These are phyloP conservation scores for Silene noctiflora DNA, from an alignment of 179 eudicot genomes.

Conservation along the genomic window DNA sequence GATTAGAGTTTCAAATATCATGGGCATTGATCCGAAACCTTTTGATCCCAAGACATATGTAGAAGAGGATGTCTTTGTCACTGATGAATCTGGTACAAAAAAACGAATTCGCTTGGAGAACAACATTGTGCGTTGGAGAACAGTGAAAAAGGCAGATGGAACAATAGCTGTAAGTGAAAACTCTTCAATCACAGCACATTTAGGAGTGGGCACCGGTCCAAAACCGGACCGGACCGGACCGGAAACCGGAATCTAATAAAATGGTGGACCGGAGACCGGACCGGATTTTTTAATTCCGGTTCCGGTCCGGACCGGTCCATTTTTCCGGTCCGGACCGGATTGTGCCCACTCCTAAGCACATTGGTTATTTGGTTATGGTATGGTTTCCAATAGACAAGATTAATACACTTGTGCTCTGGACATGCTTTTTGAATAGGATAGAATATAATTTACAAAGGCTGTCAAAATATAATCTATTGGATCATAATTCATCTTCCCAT, in stretches of 20 bases:
- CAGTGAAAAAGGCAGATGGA: constrained; percentile 70
- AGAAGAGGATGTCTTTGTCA: constrained; percentile 82
- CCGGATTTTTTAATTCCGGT: too few species aligned
- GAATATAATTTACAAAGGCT: too few species aligned
- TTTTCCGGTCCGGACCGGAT: too few species aligned
- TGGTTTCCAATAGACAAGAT: neutral
- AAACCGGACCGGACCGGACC: too few species aligned
- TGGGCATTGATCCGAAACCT: constrained; percentile 96
- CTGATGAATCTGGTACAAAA: constrained; percentile 93
- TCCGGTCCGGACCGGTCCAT: too few species aligned
- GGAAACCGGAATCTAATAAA: too few species aligned
- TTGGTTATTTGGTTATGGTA: neutral
- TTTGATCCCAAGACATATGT: constrained; percentile 91
- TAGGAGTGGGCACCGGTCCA: too few species aligned
- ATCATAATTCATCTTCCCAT: too few species aligned
- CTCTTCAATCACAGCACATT: neutral
- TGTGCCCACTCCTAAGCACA: too few species aligned
- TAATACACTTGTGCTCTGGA: neutral
- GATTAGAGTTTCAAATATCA: constrained; percentile 94
- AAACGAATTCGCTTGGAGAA: constrained; percentile 89
- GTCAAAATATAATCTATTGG: too few species aligned
- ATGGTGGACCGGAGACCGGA: too few species aligned
- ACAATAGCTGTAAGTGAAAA: constrained; percentile 55
- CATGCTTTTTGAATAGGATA: too few species aligned
- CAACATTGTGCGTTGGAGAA: constrained; percentile 96